phyloP scores from a whole-genome alignment of 352 stramenopile genomes.

The Globisporangium alternatum region DNA sequence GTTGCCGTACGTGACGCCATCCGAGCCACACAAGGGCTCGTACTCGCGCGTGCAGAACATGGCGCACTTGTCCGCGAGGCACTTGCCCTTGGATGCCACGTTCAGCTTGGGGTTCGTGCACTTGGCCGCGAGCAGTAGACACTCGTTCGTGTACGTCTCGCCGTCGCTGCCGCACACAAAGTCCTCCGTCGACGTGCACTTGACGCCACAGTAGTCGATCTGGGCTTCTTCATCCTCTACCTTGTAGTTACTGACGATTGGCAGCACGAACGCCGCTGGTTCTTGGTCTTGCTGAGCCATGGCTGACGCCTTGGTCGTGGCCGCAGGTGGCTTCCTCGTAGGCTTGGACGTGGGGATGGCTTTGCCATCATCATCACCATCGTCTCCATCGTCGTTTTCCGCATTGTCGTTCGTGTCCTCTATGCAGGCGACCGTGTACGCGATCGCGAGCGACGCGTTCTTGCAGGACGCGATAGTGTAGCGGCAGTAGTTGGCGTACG shows the following conservation, averaged over 20 bases:
- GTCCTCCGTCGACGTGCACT: neutral
- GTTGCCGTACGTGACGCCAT: conserved; percentile 29
- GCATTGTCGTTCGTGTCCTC: conserved; percentile 11
- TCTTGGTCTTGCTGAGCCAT: neutral
- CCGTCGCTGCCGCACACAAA: conserved; percentile 2
- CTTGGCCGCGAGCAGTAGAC: conserved; percentile 1
- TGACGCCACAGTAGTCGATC: neutral
- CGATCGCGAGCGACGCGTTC: conserved; percentile 24
- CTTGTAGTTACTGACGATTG: neutral
- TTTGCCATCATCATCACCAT: conserved; percentile 3
- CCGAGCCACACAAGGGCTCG: conserved; percentile 32
- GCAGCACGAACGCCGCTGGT: neutral
- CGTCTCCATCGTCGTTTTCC: neutral
- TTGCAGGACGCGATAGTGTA: conserved; percentile 27
- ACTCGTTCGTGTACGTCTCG: conserved; percentile 5
- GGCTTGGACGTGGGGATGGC: neutral
- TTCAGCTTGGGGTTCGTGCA: neutral
- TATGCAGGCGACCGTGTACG: conserved; percentile 23
- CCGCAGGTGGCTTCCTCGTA: neutral
- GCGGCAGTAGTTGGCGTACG: conserved; percentile 28
- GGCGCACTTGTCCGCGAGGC: conserved; percentile 10
- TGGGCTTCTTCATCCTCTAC: neutral
- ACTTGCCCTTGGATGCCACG: neutral
- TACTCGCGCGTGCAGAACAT: conserved; percentile 27
- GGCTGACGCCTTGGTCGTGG: neutral